Evolutionary conservation across 2,329 filamentous ascomycete genomes (phyloP).

Genomic region (Fusarium lateritium): DNA sequence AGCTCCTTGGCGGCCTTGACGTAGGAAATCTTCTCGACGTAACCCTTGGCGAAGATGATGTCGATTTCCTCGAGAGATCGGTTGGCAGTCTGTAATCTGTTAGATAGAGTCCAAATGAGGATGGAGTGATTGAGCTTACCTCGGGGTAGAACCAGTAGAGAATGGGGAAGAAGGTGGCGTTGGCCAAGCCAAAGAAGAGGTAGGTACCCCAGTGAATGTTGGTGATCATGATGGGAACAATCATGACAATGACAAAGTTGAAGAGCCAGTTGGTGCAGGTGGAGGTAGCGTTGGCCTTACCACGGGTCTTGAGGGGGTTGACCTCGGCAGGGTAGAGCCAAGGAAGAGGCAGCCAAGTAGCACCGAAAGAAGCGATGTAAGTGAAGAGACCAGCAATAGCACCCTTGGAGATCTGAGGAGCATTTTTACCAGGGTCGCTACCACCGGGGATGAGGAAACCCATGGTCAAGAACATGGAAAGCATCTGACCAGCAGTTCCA

Average conservation of each 20-base stretch:
- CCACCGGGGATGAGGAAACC: constrained; percentile 76
- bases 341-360: constrained; percentile 74
- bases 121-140: constrained; percentile 1
- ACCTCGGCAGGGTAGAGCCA: constrained; percentile 72
- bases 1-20: constrained; percentile 71
- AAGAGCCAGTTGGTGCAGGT: constrained; percentile 73
- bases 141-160: constrained; percentile 65
- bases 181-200: constrained; percentile 66
- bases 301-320: constrained; percentile 64
- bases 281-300: constrained; percentile 66
- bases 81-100: constrained; percentile 52
- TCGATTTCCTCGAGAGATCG: constrained; percentile 69
- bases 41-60: constrained; percentile 72
- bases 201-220: constrained; percentile 69
- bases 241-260: constrained; percentile 68
- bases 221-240: constrained; percentile 75
- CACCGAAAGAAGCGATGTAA: constrained; percentile 79
- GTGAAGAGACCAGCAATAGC: constrained; percentile 78
- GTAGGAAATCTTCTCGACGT: constrained; percentile 71
- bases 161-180: constrained; percentile 66
- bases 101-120: background rate
- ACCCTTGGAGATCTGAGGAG: constrained; percentile 71
- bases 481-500: constrained; percentile 62
- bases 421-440: constrained; percentile 48
- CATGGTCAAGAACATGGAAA: constrained; percentile 74